Evolutionary conservation across 2,329 filamentous ascomycete genomes (phyloP).

Genomic region (Aaosphaeria pasadenensis): DNA sequence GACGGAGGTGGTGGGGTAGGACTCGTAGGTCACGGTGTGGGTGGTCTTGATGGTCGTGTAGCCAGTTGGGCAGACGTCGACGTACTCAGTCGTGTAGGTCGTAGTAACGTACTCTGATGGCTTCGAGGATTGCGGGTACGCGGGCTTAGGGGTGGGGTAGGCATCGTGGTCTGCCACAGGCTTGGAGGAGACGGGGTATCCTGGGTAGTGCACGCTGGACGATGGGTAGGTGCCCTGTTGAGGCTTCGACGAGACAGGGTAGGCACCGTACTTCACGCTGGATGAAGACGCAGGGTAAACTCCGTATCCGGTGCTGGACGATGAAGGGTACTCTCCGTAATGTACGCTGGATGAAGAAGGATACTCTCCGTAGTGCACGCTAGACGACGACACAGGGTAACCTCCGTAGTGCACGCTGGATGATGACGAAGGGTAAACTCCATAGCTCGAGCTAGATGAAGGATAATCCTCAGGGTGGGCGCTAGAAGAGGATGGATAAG

Average conservation of each 20-base stretch:
- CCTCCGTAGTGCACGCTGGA: too few relatives aligned
- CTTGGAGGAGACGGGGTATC: neutral
- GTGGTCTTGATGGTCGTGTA: conserved; percentile 29
- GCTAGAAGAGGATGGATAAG: too few relatives aligned
- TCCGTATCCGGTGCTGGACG: neutral
- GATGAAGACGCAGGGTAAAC: neutral
- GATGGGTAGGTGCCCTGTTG: neutral
- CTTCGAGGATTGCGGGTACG: neutral
- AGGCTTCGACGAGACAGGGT: neutral
- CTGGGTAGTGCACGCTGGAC: neutral
- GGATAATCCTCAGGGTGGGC: too few relatives aligned
- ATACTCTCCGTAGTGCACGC: too few relatives aligned
- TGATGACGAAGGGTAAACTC: too few relatives aligned
- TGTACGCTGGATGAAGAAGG: conserved; percentile 1
- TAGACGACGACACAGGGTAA: too few relatives aligned
- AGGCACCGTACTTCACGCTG: neutral
- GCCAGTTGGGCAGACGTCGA: conserved; percentile 33
- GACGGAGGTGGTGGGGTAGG: conserved; percentile 3
- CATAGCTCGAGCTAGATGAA: neutral
- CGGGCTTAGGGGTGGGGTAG: neutral
- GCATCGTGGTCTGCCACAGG: neutral
- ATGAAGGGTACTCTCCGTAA: neutral
- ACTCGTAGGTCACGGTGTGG: conserved; percentile 17
- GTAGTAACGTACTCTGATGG: neutral
- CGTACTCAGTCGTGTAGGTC: conserved; percentile 24